Percentiles rank a stretch among this genome's conserved stretches.
These are phyloP conservation scores for Claviceps spartinae DNA, from an alignment of 2,329 filamentous ascomycete genomes.

Conservation along the genomic window DNA sequence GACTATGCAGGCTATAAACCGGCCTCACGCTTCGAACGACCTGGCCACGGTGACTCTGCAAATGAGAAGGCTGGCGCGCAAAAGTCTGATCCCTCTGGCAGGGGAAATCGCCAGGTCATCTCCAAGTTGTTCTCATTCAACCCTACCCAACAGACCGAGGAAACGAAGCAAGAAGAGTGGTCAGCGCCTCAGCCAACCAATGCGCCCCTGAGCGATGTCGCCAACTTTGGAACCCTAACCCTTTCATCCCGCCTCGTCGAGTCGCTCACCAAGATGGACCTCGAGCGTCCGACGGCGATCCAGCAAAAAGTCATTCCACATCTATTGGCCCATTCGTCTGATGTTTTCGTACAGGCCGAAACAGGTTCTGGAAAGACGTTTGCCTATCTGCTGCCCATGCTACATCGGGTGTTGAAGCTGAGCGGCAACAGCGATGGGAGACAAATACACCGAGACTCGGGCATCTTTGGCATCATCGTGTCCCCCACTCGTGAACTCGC, in stretches of 20 bases:
- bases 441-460: slow-evolving; percentile 67
- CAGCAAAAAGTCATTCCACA: slow-evolving; percentile 81
- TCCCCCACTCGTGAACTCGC: slow-evolving; percentile 88
- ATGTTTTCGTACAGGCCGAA: slow-evolving; percentile 93
- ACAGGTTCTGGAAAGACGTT: slow-evolving; percentile 96
- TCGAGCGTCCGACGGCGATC: slow-evolving; percentile 88
- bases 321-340: slow-evolving; percentile 64
- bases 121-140: slow-evolving; percentile 92
- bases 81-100: slow-evolving; percentile 10
- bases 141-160: slow-evolving; percentile 53
- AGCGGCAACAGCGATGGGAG: slow-evolving; percentile 41
- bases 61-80: slow-evolving; percentile 8
- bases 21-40: not conserved
- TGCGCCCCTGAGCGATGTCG: slow-evolving; percentile 73
- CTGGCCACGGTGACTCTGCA: slow-evolving; percentile 6
- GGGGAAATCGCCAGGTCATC: slow-evolving; percentile 46
- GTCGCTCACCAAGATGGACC: slow-evolving; percentile 73
- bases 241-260: slow-evolving; percentile 67
- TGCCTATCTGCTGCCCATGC: slow-evolving; percentile 85
- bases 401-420: slow-evolving; percentile 74
- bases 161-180: slow-evolving; percentile 38
- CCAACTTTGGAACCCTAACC: slow-evolving; percentile 76
- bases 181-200: slow-evolving; percentile 65
- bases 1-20: slow-evolving; percentile 1
- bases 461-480: slow-evolving; percentile 85